Evolutionary conservation across 2,329 filamentous ascomycete species (phyloP), one percentile per base, ranked within the genome.

Genomic region (Thyridium curvatum): DNA sequence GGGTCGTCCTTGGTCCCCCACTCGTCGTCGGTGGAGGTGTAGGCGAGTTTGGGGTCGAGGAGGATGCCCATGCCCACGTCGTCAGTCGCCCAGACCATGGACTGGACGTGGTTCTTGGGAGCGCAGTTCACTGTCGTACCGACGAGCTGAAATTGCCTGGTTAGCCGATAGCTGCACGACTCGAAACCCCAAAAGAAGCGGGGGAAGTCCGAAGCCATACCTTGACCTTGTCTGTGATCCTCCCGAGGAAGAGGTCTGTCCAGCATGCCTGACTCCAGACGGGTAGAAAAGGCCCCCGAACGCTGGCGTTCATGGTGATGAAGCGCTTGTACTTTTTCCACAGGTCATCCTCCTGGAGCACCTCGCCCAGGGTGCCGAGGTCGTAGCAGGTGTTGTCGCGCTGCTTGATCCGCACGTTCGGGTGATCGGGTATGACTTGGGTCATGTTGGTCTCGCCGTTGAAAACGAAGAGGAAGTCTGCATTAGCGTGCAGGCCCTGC

Each of bases 401-500:
- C 9, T 48, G 40, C 18, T 64, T 46, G 26, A 58, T 39, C 30
- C 50, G 48, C 36, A 63, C 50, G 43, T 65, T 64, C n/a, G 47
- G 32, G 28, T 44, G 42, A 4, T 41, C 26, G 1, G 61, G 60
- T 35, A 64, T 52, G 1, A 52, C 34, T 3, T 35, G 18, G 30
- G 41, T 39, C 3, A 44, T 49, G 34, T 54, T 47, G 21, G 54
- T 55, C 32, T 53, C 46, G 30, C 62, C 62, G 35, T 64, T 61
- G 35, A 65, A 46, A 40, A 65, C 58, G 45, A 65, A 64, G 42
- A 65, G 46, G 44, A 65, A 65, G 46, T 65, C 62, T 34, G 61
- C 61, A 0, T 46, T 52, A 21, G 42, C 51, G 44, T 65, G 59
- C 3, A 65, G 47, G 26, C 59, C 62, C 36, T 64, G 54, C 26